Evolutionary conservation across 495 filamentous ascomycete genomes (phyloP).

Genomic region (Usnea hakonensis): DNA sequence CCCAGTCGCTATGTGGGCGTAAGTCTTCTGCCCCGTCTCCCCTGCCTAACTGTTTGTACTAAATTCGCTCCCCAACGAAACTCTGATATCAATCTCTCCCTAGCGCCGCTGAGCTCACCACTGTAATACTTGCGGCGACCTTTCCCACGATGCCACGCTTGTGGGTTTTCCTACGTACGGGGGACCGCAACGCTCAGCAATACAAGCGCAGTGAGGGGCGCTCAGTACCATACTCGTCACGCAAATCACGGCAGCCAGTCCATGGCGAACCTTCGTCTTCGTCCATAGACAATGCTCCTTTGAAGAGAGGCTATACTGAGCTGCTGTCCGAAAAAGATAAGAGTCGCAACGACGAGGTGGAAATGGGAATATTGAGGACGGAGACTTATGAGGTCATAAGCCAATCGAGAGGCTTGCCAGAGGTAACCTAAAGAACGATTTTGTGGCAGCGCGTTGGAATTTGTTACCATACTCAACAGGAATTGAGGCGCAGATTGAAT

Average conservation of each 20-base stretch:
- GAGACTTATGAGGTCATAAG: not conserved
- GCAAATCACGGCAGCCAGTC: not conserved
- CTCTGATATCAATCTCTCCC: not conserved
- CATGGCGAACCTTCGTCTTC: not conserved
- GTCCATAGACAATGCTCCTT: not conserved
- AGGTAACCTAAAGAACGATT: no score
- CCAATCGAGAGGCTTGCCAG: no score
- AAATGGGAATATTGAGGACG: conserved; percentile 9
- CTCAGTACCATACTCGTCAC: not conserved
- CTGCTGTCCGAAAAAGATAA: not conserved
- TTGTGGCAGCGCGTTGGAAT: no score
- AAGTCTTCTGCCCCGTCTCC: not conserved
- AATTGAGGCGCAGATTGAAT: no score
- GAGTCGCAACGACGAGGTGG: not conserved
- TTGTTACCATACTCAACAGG: no score
- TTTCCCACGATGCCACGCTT: conserved; percentile 8
- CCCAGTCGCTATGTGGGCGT: conserved; percentile 9
- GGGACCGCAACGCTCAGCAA: conserved; percentile 1
- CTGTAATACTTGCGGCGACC: conserved; percentile 4
- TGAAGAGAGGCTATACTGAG: not conserved
- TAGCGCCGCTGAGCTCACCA: conserved; percentile 6
- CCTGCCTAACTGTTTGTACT: not conserved
- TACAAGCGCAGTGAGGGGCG: not conserved
- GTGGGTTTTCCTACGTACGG: not conserved
- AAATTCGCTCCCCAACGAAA: not conserved